phyloP scores from a whole-genome alignment of 1,139 yeast species.

The Pichia sp. region DNA sequence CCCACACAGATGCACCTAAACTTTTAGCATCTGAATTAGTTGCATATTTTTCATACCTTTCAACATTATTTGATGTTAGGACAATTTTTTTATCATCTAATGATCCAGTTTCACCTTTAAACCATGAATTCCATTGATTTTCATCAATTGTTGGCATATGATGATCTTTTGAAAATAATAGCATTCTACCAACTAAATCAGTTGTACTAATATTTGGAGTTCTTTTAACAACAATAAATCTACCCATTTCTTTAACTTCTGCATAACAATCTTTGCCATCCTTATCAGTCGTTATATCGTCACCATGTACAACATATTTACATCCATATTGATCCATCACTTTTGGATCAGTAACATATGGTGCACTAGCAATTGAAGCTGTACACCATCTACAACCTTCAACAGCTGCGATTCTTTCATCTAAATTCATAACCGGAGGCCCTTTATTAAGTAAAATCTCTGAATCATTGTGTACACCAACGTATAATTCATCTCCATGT shows the following conservation, averaged over 20 bases:
- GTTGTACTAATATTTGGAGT: conserved; percentile 95
- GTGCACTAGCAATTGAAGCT: conserved; percentile 67
- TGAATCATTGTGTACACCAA: conserved; percentile 90
- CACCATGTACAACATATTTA: conserved; percentile 92
- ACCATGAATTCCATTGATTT: conserved; percentile 24
- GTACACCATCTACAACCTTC: conserved; percentile 91
- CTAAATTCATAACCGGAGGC: conserved; percentile 83
- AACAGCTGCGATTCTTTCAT: conserved; percentile 76
- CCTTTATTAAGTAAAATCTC: conserved; percentile 82
- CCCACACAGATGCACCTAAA: conserved; percentile 58
- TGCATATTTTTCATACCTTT: conserved; percentile 52
- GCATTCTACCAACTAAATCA: conserved; percentile 88
- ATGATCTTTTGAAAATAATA: conserved; percentile 53
- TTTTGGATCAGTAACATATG: conserved; percentile 88
- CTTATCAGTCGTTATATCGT: conserved; percentile 94
- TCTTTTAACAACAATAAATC: conserved; percentile 82
- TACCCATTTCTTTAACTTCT: conserved; percentile 73
- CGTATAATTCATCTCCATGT: conserved; percentile 64
- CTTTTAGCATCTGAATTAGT: conserved; percentile 57
- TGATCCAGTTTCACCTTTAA: conserved; percentile 3
- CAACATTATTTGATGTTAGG: conserved; percentile 26
- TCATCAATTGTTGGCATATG: conserved; percentile 41
- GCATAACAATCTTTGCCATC: conserved; percentile 91
- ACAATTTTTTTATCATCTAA: conserved; percentile 11
- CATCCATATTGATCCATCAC: conserved; percentile 74